Evolutionary conservation across 257 asterid genomes (phyloP).

Genomic region (Marsdenia floribunda): DNA sequence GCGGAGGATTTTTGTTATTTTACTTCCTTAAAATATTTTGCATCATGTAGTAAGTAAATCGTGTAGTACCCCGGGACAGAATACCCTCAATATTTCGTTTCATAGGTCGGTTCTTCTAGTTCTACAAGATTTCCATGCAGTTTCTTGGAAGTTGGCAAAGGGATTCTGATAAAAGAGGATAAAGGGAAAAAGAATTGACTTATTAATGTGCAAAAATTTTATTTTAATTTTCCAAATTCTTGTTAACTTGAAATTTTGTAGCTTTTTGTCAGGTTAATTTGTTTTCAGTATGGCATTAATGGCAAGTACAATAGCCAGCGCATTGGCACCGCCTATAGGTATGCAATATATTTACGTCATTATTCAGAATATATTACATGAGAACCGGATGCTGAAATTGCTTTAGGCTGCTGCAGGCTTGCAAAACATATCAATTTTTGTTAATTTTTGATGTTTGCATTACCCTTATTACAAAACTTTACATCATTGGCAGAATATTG

Average conservation of each 20-base stretch:
- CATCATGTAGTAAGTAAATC: background rate
- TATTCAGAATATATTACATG: background rate
- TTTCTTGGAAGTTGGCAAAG: too few species aligned
- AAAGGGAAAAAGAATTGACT: background rate
- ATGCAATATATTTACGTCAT: constrained; percentile 8
- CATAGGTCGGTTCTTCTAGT: background rate
- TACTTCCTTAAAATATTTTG: background rate
- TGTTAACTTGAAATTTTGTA: background rate
- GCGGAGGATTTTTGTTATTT: background rate
- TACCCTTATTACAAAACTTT: background rate
- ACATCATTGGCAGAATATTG: background rate
- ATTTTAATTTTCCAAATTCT: background rate
- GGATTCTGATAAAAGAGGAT: background rate
- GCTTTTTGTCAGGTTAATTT: constrained; percentile 16
- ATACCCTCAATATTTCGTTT: background rate
- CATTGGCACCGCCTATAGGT: constrained; percentile 36
- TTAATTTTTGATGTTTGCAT: background rate
- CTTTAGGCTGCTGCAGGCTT: background rate
- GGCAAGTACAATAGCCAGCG: constrained; percentile 27
- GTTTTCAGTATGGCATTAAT: constrained; percentile 30
- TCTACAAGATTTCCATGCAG: background rate
- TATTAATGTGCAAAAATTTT: background rate
- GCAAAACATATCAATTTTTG: background rate
- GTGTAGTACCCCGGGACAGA: background rate
- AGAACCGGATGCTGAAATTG: background rate